These are phyloP conservation scores for Epicoccum nigrum DNA, from an alignment of 2,329 filamentous ascomycete genomes.

Conservation along the genomic window DNA sequence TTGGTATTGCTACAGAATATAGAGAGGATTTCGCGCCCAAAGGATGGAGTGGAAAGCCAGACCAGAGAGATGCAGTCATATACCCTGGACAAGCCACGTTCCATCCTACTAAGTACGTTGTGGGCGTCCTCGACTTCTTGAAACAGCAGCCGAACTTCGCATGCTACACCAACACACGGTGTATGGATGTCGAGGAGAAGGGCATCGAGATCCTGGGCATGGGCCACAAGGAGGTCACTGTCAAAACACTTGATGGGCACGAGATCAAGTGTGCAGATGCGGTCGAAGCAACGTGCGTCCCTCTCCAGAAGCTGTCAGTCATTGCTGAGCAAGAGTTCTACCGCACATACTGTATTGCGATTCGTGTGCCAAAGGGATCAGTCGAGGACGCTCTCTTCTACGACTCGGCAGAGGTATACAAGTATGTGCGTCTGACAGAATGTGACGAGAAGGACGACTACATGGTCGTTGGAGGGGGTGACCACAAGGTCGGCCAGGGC, in stretches of 20 bases:
- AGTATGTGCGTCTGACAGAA: conserved; percentile 60
- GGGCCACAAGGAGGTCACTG: conserved; percentile 54
- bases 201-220: conserved; percentile 54
- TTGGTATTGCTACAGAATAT: conserved; percentile 54
- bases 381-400: conserved; percentile 63
- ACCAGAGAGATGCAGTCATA: conserved; percentile 60
- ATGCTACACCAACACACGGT: conserved; percentile 60
- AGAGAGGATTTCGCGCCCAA: conserved; percentile 54
- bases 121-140: conserved; percentile 60
- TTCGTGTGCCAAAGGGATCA: conserved; percentile 58
- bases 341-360: conserved; percentile 64
- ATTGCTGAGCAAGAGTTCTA: conserved; percentile 60
- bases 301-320: conserved; percentile 61
- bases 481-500: conserved; percentile 65
- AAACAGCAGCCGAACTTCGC: conserved; percentile 59
- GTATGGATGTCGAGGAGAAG: conserved; percentile 56
- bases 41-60: conserved; percentile 59
- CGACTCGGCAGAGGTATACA: conserved; percentile 61
- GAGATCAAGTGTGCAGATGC: conserved; percentile 57
- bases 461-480: conserved; percentile 62
- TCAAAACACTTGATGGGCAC: conserved; percentile 56
- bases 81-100: conserved; percentile 59
- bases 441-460: conserved; percentile 63
- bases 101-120: conserved; percentile 63
- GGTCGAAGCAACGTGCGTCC: conserved; percentile 62